A percentile compares a stretch with the other conserved stretches of the same genome.
Conservation (phyloP, 2,329 filamentous ascomycete genomes). For the Botrytis tulipae region DNA sequence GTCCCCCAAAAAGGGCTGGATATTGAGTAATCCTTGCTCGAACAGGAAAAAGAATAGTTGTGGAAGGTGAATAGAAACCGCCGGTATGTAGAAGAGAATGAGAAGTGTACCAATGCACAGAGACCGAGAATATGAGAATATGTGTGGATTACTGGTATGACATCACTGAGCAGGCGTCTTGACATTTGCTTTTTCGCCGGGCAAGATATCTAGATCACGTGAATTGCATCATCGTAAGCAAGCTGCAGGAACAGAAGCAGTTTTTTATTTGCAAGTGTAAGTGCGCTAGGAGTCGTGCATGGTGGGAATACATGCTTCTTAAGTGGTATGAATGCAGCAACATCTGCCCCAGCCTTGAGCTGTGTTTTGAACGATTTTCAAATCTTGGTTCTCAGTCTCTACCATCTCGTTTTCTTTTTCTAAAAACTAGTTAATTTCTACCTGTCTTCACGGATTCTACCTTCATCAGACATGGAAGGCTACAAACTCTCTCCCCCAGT, state of each 20-base stretch:
- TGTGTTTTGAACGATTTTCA: not conserved
- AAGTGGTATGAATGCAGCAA: not conserved
- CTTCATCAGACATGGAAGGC: not conserved
- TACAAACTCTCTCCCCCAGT: not conserved
- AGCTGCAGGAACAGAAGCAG: not conserved
- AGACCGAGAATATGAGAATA: too few relatives aligned
- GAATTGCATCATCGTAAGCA: not conserved
- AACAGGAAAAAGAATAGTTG: not conserved
- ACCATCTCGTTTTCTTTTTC: not conserved
- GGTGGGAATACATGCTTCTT: not conserved
- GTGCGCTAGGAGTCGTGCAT: not conserved
- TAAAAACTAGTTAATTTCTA: not conserved
- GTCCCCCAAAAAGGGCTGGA: not conserved
- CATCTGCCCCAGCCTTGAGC: not conserved
- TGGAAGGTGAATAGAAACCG: too few relatives aligned
- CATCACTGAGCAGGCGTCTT: not conserved
- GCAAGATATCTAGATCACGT: not conserved
- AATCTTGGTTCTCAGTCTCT: not conserved
- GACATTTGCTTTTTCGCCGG: not conserved
- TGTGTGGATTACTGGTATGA: not conserved
- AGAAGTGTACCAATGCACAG: too few relatives aligned
- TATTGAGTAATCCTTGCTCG: not conserved
- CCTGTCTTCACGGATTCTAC: rapidly evolving
- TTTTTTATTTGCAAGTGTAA: not conserved
- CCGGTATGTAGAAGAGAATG: too few relatives aligned